A percentile compares a stretch with the other conserved stretches of the same genome.
These are phyloP conservation scores for Phytophthora lateralis DNA, from an alignment of 352 stramenopile species.

Conservation along the genomic window DNA sequence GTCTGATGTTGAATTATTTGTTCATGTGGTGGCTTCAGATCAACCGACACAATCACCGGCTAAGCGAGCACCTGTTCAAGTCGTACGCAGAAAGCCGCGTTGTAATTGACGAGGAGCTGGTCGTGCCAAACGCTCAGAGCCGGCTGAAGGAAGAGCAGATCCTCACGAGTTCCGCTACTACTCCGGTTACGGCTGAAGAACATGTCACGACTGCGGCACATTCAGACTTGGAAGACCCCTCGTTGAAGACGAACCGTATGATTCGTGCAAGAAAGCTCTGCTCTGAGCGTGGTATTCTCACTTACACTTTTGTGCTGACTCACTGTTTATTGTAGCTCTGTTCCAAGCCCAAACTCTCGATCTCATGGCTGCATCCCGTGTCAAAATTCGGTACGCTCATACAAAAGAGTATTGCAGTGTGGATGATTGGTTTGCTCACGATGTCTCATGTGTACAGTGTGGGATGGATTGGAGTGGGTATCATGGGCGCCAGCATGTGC, in stretches of 20 bases:
- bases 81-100: slow-evolving; percentile 88
- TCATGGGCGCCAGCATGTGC: slow-evolving; percentile 92
- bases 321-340: slow-evolving; percentile 36
- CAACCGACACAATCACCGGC: slow-evolving; percentile 85
- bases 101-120: slow-evolving; percentile 83
- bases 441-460: slow-evolving; percentile 40
- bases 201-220: slow-evolving; percentile 33
- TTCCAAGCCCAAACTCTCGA: slow-evolving; percentile 69
- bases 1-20: background rate
- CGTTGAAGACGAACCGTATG: slow-evolving; percentile 59
- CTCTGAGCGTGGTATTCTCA: background rate
- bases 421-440: background rate
- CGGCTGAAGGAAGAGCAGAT: slow-evolving; percentile 58
- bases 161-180: slow-evolving; percentile 8
- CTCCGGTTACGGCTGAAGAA: slow-evolving; percentile 35
- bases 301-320: slow-evolving; percentile 9
- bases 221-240: slow-evolving; percentile 57
- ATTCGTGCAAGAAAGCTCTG: background rate
- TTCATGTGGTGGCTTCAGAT: slow-evolving; percentile 34
- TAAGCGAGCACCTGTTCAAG: slow-evolving; percentile 88
- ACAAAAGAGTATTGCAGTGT: background rate
- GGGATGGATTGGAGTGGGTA: slow-evolving; percentile 87
- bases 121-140: slow-evolving; percentile 48
- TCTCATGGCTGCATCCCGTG: slow-evolving; percentile 54
- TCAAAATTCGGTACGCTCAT: slow-evolving; percentile 59